Base-by-base conservation (phyloP, 192 early-diverging fungal species). In the Coemansia sp. region DNA sequence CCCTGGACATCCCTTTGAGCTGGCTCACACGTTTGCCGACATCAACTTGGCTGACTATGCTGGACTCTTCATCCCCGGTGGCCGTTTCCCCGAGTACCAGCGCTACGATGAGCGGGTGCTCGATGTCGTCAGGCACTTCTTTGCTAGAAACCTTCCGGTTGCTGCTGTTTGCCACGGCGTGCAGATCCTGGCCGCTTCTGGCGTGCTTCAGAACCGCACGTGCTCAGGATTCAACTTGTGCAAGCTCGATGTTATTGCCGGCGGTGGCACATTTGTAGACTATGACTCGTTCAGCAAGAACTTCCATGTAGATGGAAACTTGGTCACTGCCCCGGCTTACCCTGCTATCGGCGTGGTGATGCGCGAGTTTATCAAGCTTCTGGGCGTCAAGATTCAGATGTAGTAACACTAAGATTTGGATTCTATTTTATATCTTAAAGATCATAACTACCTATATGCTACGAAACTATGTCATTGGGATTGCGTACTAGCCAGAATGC, bases 131-230 rank as follows among this genome's bases (percentile, higher is more conserved):
- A 74, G 65, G 36, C 41, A 77, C 53, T 87, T 87, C 62, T 86
- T 87, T 71, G 67, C 36, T 35, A 60, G 36, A 11, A 61, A 76
- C 48, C 85, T 84, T 33, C 87, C 87, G 0, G 85, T 88, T 10
- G 87, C 85, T 1, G 74, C 84, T 21, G 73, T 88, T 45, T 88
- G 87, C 72, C 85, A 88, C 39, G 85, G 87, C 5, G 44, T 84
- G 66, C 79, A 84, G 67, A 69, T 84, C 21, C 53, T 84, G 41
- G 51, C 83, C 21, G 79, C 83, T 19, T 73, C 74, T 17, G 79
- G 71, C 8, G 81, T 84, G 14, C 72, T 84, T 4, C 59, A 84
- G 42, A 78, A 70, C 59, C 72, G 77, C 41, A 64, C 66, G 27
- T 78, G 77, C 71, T 77, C 77, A 3, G 68, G 73, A 0, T 71